A percentile compares a stretch with the other conserved stretches of the same genome.
Evolutionary conservation across 225 moss, liverwort and hornwort genomes (phyloP).

Genomic region (Physcomitrellopsis africana): DNA sequence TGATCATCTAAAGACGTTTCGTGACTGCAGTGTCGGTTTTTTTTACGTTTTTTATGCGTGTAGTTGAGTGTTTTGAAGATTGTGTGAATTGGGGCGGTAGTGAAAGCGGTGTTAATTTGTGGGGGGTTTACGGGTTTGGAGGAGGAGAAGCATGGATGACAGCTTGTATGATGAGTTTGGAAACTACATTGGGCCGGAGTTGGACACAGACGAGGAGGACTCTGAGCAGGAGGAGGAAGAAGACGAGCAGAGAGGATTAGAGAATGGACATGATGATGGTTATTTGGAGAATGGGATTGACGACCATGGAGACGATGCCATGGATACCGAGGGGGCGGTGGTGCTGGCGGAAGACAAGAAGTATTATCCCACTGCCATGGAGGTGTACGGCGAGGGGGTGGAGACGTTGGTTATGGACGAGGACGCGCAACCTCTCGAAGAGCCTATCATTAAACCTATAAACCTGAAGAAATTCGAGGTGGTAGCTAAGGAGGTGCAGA

Average conservation of each 20-base stretch:
- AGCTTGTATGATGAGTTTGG: slow-evolving; percentile 99
- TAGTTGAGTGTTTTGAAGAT: not conserved
- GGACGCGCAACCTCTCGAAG: slow-evolving; percentile 75
- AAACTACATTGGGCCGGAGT: slow-evolving; percentile 96
- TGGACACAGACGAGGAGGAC: slow-evolving; percentile 80
- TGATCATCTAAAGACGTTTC: not conserved
- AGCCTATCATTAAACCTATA: slow-evolving; percentile 93
- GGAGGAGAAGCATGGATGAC: slow-evolving; percentile 66
- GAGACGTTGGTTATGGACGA: too few species aligned
- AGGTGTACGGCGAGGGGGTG: too few species aligned
- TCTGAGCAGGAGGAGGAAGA: slow-evolving; percentile 70
- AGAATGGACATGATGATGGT: slow-evolving; percentile 69
- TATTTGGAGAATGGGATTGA: slow-evolving; percentile 66
- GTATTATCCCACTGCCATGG: slow-evolving; percentile 84
- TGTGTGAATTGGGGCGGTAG: not conserved
- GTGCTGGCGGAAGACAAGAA: slow-evolving; percentile 99
- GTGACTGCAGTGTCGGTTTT: not conserved
- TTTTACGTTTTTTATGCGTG: not conserved
- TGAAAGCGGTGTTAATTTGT: not conserved
- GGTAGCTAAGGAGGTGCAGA: slow-evolving; percentile 77
- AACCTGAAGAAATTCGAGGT: slow-evolving; percentile 93
- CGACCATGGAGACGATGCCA: slow-evolving; percentile 65
- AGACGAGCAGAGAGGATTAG: slow-evolving; percentile 51
- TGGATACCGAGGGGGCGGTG: slow-evolving; percentile 89
- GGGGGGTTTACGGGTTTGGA: slow-evolving; percentile 26